phyloP scores from a whole-genome alignment of 2,329 filamentous ascomycete genomes.

The Nigrograna mackinnonii region DNA sequence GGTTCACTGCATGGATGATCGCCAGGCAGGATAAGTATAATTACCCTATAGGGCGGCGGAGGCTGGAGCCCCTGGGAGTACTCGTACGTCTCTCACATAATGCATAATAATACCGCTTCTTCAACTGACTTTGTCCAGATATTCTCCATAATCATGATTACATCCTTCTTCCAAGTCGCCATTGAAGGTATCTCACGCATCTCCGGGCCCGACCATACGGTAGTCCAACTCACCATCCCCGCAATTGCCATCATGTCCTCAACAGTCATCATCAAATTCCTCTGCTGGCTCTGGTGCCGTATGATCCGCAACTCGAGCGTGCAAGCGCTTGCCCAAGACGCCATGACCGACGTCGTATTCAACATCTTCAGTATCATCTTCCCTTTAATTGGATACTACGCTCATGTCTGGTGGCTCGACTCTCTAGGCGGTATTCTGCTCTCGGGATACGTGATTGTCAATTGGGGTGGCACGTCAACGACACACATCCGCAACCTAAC shows the following conservation, averaged over 20 bases:
- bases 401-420: conserved; percentile 82
- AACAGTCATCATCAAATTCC: conserved; percentile 80
- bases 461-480: conserved; percentile 74
- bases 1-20: conserved; percentile 76
- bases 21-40: conserved; percentile 72
- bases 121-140: conserved; percentile 42
- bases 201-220: conserved; percentile 60
- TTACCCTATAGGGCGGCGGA: conserved; percentile 77
- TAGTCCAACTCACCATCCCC: conserved; percentile 73
- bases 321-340: conserved; percentile 73
- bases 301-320: conserved; percentile 85
- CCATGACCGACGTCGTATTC: conserved; percentile 80
- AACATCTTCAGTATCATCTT: conserved; percentile 89
- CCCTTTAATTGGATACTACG: conserved; percentile 76
- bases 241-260: conserved; percentile 79
- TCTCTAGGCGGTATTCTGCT: conserved; percentile 76
- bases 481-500: conserved; percentile 81
- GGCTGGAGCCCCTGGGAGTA: conserved; percentile 78
- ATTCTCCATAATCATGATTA: conserved; percentile 86
- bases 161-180: conserved; percentile 77
- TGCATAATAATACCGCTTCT: neutral
- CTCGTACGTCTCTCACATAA: conserved; percentile 57
- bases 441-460: conserved; percentile 77
- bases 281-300: conserved; percentile 87
- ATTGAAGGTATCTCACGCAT: conserved; percentile 71